Conservation (phyloP, 2,329 filamentous ascomycete genomes). For the Penicillium sp. region DNA sequence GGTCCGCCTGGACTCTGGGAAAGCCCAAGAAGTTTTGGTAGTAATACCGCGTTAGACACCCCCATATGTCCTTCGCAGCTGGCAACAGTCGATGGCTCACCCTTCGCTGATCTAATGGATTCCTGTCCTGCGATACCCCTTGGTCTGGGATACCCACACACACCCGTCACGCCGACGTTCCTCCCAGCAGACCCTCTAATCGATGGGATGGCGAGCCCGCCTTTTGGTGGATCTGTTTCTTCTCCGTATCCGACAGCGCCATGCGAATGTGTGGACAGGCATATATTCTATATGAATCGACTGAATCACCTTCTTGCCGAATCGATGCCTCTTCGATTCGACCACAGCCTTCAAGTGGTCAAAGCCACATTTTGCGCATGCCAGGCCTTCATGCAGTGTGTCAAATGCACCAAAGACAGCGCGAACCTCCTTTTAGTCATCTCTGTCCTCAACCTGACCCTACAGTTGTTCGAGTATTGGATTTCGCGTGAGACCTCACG, state of each 20-base stretch:
- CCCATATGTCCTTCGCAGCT: conserved; percentile 20
- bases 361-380: conserved; percentile 31
- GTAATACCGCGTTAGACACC: conserved; percentile 14
- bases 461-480: conserved; percentile 35
- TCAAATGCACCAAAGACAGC: conserved; percentile 31
- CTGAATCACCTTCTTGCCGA: conserved; percentile 31
- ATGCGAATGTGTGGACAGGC: conserved; percentile 33
- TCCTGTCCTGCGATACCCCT: conserved; percentile 15
- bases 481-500: conserved; percentile 25
- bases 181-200: conserved; percentile 29
- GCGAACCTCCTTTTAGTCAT: conserved; percentile 29
- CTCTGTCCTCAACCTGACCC: conserved; percentile 30
- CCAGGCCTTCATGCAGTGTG: conserved; percentile 31
- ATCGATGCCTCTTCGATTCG: conserved; percentile 29
- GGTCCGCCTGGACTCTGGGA: conserved; percentile 24
- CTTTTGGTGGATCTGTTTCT: conserved; percentile 29
- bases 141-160: conserved; percentile 23
- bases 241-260: conserved; percentile 17
- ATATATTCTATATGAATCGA: conserved; percentile 32
- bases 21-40: conserved; percentile 26
- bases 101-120: conserved; percentile 18
- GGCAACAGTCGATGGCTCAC: conserved; percentile 12
- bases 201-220: conserved; percentile 27
- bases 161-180: conserved; percentile 33
- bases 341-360: conserved; percentile 34